phyloP scores from a whole-genome alignment of 169 alveolate genomes.

The Amoebophrya sp. region DNA sequence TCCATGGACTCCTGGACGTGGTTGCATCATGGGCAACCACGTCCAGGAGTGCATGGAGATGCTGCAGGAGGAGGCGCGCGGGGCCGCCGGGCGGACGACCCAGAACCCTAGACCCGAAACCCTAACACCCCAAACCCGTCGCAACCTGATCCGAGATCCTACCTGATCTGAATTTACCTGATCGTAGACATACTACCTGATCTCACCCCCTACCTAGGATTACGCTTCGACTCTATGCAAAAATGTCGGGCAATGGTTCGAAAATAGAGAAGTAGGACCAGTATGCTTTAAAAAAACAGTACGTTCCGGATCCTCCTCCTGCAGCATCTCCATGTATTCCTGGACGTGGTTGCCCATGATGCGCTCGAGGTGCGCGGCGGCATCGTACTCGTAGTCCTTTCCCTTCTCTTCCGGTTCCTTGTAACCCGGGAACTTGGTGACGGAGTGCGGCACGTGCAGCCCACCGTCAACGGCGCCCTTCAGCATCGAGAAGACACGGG shows the following conservation, averaged over 20 bases:
- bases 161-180: too few species aligned
- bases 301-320: conserved; percentile 25
- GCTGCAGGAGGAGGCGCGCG: background rate
- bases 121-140: background rate
- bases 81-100: background rate
- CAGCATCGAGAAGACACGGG: conserved; percentile 98
- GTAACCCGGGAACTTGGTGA: conserved; percentile 98
- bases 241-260: background rate
- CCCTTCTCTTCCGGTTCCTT: conserved; percentile 50
- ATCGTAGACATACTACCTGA: too few species aligned
- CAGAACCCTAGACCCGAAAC: background rate
- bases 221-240: background rate
- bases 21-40: conserved; percentile 90
- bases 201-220: too few species aligned
- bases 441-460: conserved; percentile 95
- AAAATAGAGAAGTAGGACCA: background rate
- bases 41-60: conserved; percentile 90
- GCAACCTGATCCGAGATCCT: background rate
- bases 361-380: conserved; percentile 93
- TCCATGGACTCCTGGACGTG: conserved; percentile 34
- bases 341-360: conserved; percentile 96
- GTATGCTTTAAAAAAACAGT: background rate
- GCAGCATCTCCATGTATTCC: conserved; percentile 76
- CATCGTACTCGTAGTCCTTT: conserved; percentile 81
- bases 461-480: conserved; percentile 99